Evolutionary conservation across 768 basidiomycete genomes (phyloP), one percentile per base, ranked within the genome.

Genomic region (Trametes cinnabarina): DNA sequence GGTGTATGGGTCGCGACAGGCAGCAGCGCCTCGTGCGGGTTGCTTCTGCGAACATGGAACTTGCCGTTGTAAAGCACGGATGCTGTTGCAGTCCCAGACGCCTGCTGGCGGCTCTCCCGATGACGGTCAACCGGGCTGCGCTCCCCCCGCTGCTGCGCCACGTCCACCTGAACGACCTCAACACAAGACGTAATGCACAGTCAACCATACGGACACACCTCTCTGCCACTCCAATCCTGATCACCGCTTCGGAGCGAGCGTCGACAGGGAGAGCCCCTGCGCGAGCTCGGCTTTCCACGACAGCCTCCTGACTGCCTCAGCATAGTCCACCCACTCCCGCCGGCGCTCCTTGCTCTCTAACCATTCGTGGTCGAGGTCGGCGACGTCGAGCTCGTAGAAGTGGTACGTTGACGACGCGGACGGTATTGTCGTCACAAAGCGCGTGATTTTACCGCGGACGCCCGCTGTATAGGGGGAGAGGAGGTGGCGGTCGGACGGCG

Each of bases 251-350:
- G 85, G 79, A 37, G 88, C 88, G 58, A 92, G 72, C 11, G 90
- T 84, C 28, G 85, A 92, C 28, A 87, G 77, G 65, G 79, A 78
- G 51, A 93, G 78, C 49, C 85, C 91, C 70, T 90, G 87, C 8
- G 84, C 82, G 42, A 94, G 80, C 75, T 94, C 92, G n/a, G 81
- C 74, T 70, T 94, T 94, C 92, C 92, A 94, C 59, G 85, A 80
- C 39, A 94, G 70, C 64, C 92, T 77, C 66, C 79, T 74, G 62
- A 83, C 74, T 15, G 92, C 92, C 74, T 93, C 92, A 43, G 85
- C 83, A 66, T 87, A 92, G 72, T 92, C 90, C 65, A 94, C 90
- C 90, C 90, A 92, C 75, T 93, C 92, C 65, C 92, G 76, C 71
- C 77, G 79, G 60, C 92, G 84, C 76, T 94, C 91, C 63, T 84